A percentile compares a stretch with the other conserved stretches of the same genome.
Evolutionary conservation across 192 early-diverging fungal genomes (phyloP).

Genomic region (Dissophora ornata): DNA sequence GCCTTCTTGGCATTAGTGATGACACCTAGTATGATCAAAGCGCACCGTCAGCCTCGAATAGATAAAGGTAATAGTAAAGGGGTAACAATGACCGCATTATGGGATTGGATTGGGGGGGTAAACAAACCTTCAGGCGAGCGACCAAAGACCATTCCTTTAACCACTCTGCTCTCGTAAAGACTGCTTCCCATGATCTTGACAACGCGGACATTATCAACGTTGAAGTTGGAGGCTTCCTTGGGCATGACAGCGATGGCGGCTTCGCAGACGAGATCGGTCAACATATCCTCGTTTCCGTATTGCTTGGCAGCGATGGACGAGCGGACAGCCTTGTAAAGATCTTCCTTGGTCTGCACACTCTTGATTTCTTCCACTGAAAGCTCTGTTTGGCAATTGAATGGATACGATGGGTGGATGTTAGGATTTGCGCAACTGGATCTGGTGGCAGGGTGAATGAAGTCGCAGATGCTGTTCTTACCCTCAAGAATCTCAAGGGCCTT

Average conservation of each 20-base stretch:
- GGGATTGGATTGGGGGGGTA: no score
- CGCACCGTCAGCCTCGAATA: background rate
- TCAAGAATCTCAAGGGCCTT: constrained; percentile 87
- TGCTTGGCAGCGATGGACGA: constrained; percentile 93
- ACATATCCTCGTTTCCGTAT: constrained; percentile 93
- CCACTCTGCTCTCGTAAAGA: constrained; percentile 89
- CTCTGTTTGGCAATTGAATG: constrained; percentile 48
- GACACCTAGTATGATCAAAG: constrained; percentile 57
- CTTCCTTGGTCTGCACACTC: constrained; percentile 59
- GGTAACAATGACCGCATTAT: no score
- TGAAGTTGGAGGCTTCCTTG: constrained; percentile 86
- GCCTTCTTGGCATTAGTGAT: constrained; percentile 79
- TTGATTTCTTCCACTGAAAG: constrained; percentile 75
- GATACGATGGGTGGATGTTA: background rate
- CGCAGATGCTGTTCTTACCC: constrained; percentile 58
- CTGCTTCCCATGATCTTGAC: constrained; percentile 97
- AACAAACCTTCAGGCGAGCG: constrained; percentile 83
- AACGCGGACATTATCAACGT: constrained; percentile 94
- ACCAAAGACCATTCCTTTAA: constrained; percentile 98
- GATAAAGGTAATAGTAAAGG: background rate
- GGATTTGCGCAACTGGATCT: background rate
- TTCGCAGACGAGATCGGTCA: constrained; percentile 83
- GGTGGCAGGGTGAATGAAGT: background rate
- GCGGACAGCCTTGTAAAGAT: constrained; percentile 80
- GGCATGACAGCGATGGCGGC: constrained; percentile 93